Evolutionary conservation across 73 alveolate genomes (phyloP), one percentile per base, ranked within the genome.

Genomic region (Paramecium pentaurelia): DNA sequence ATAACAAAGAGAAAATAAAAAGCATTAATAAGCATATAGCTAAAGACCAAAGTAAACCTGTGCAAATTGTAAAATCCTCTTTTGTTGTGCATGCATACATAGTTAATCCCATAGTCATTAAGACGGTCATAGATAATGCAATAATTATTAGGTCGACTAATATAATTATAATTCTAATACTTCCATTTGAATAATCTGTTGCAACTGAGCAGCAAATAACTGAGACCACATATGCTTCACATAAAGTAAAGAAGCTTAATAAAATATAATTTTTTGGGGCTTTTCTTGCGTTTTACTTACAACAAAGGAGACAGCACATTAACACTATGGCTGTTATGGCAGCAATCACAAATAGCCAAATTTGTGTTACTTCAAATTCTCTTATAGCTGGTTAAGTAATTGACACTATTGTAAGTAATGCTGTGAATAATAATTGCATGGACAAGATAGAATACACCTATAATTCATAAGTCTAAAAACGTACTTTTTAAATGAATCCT

Each of bases 401-500:
- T 28, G 51, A 49, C 4, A 84, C 4, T 40, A 60, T 37, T 18
- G 86, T 30, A 25, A 92, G 14, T 34, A 95, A 18, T 34, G 93
- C 71, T 44, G 77, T 97, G 14, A 95, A 75, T 34, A 93, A 22
- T 25, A 97, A 96, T 86, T 96, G 94, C 36, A 93, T 11, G 6
- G 95, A 54, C 40, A 97, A 89, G 44, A 97, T 96, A 30, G 98
- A 97, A 60, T 97, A 97, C 28, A 80, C 91, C 91, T 80, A 45
- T 6, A 7, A 54, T 54, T n/a, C 30, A 40, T 20, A 38, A 80
- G 12, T 80, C 34, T 30, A 75, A 38, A 75, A 80, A 45, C 75
- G 71, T 20, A 97, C 99, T 90, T 98, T 98, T 75, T 95, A 80
- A 34, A 98, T 95, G 88, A 98, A 97, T 27, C 99, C 99, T 22